Evolutionary conservation across 2,329 filamentous ascomycete genomes (phyloP).

Genomic region (Xylaria sp.): DNA sequence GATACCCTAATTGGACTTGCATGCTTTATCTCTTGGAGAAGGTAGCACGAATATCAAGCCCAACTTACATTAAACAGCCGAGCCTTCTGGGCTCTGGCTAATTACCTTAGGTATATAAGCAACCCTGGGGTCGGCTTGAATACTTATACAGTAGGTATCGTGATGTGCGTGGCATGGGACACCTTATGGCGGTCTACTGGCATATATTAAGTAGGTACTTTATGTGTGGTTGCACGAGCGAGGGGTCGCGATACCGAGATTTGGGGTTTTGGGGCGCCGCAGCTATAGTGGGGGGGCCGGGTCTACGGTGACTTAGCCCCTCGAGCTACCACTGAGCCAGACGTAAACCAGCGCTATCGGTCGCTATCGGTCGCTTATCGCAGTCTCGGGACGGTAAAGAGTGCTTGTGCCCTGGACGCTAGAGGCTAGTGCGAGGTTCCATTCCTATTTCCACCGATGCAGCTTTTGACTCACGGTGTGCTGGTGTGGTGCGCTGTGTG

Average conservation of each 20-base stretch:
- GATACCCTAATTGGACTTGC: conserved; percentile 20
- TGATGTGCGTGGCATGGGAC: not conserved
- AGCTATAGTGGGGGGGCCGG: too few species aligned
- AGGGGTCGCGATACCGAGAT: too few species aligned
- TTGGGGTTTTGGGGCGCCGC: too few species aligned
- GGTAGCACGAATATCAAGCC: not conserved
- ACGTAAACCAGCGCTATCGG: too few species aligned
- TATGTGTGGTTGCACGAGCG: not conserved
- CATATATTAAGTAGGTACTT: too few species aligned
- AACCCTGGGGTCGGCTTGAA: not conserved
- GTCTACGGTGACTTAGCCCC: not conserved
- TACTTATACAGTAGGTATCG: too few species aligned
- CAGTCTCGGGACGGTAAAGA: not conserved
- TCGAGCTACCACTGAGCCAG: conserved; percentile 1
- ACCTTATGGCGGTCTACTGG: not conserved
- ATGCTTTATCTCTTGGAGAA: conserved; percentile 8
- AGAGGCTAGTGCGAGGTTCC: conserved; percentile 12
- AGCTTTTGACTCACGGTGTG: conserved; percentile 19
- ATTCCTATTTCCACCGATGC: conserved; percentile 16
- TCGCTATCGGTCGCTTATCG: conserved; percentile 21
- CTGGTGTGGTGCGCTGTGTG: conserved; percentile 2
- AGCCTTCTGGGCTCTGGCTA: conserved; percentile 7
- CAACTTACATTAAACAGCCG: conserved; percentile 7
- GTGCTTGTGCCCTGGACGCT: not conserved
- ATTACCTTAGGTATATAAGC: not conserved